Conservation (phyloP, 1,284 basidiomycete genomes). For the Cerrena zonata region DNA sequence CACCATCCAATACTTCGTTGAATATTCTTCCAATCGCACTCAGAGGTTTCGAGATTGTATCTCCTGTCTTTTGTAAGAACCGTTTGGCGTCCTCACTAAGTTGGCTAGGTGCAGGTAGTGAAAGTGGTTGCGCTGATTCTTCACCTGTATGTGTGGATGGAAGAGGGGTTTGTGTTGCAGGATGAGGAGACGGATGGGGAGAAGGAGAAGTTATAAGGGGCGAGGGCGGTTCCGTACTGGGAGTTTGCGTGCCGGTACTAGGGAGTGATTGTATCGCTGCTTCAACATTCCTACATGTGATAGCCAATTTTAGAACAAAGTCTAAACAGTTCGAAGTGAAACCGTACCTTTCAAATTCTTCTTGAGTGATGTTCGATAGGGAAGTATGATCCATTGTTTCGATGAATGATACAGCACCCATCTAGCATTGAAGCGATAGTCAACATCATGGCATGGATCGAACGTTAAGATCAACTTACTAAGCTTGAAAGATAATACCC, state of each 20-base stretch:
- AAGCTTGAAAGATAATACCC: conserved; percentile 96
- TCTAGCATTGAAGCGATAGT: no score
- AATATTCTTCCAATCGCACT: conserved; percentile 84
- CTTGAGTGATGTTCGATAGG: conserved; percentile 85
- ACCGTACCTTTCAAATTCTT: conserved; percentile 80
- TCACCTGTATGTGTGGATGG: conserved; percentile 65
- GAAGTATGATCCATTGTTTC: conserved; percentile 95
- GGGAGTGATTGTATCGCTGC: conserved; percentile 74
- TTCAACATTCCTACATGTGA: conserved; percentile 77
- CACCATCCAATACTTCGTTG: conserved; percentile 64
- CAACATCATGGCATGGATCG: no score
- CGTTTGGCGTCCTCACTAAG: conserved; percentile 75
- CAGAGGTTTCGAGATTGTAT: conserved; percentile 82
- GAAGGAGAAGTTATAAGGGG: conserved; percentile 19
- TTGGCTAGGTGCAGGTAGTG: conserved; percentile 55
- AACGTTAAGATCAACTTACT: conserved; percentile 39
- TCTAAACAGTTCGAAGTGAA: conserved; percentile 4
- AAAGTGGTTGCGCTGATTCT: conserved; percentile 75
- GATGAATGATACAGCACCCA: conserved; percentile 90
- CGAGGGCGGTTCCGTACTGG: conserved; percentile 25
- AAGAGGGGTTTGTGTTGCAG: conserved; percentile 25
- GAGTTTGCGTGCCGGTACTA: conserved; percentile 49
- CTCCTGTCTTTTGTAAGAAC: conserved; percentile 82
- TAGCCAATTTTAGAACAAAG: no score
- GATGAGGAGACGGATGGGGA: conserved; percentile 22